phyloP scores from a whole-genome alignment of 2,329 filamentous ascomycete species.

The Pestalotiopsis sp. region DNA sequence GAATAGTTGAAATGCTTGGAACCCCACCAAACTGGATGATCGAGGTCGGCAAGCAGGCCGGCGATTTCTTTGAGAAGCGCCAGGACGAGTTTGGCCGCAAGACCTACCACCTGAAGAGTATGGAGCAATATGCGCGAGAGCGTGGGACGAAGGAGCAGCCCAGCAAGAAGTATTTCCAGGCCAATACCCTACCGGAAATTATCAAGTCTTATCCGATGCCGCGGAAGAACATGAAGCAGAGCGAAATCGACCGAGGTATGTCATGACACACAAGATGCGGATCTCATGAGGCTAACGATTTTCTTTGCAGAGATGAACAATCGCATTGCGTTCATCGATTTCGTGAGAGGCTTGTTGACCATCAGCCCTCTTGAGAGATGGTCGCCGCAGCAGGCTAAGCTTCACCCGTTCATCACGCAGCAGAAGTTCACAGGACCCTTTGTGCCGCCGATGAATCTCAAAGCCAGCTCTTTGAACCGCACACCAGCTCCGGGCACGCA shows the following conservation, averaged over 20 bases:
- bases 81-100: constrained; percentile 90
- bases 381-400: constrained; percentile 96
- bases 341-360: constrained; percentile 88
- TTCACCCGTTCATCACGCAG: constrained; percentile 98
- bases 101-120: constrained; percentile 89
- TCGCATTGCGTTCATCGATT: constrained; percentile 95
- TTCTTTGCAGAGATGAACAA: constrained; percentile 88
- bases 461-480: constrained; percentile 80
- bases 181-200: constrained; percentile 91
- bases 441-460: constrained; percentile 95
- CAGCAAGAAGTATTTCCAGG: constrained; percentile 99
- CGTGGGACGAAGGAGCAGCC: constrained; percentile 97
- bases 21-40: constrained; percentile 98
- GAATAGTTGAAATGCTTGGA: constrained; percentile 97
- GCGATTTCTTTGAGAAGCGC: constrained; percentile 94
- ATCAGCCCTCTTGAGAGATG: constrained; percentile 96
- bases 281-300: neutral
- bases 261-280: constrained; percentile 17
- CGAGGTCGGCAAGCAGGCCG: constrained; percentile 96
- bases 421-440: constrained; percentile 97
- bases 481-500: constrained; percentile 92
- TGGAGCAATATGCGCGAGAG: constrained; percentile 97
- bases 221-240: constrained; percentile 98
- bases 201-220: constrained; percentile 99
- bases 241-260: constrained; percentile 92